Evolutionary conservation across 164 flowering plant genomes (phyloP), one percentile per base, ranked within the genome.

Genomic region (Nelumbo lutea): DNA sequence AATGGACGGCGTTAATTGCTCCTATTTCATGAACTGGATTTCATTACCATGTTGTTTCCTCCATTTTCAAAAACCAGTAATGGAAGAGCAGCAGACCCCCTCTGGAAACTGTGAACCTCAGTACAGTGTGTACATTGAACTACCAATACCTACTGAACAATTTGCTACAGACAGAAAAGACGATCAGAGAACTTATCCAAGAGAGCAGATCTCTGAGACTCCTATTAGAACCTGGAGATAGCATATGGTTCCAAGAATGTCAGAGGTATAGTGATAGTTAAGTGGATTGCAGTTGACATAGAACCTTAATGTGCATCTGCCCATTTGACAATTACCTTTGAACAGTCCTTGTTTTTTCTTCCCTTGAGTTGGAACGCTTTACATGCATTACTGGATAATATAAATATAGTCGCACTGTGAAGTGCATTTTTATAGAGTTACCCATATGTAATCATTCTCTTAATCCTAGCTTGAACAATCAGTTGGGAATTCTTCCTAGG

Each of bases 1-100:
- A 75, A 77, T 55, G 91, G 91, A 67, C 75, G 85, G 63, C 82
- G 84, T 7, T 84, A 78, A 68, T 14, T 38, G 7, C 15, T 42
- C 62, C 47, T 63, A 70, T 51, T 63, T 41, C 38, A 42, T 63
- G 61, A 45, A 57, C 43, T 38, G 6, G n/a, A 40, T 13, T 64
- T 41, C 9, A 39, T 62, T 42, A 46, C 62, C 61, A 42, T 15
- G 6, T 27, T 14, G 14, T 53, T 53, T 66, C 48, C 72, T 69
- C 72, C 78, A 76, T 48, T 57, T 39, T 59, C 14, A 13, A 42
- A 64, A 53, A 38, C 63, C 8, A n/a, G 58, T 9, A 74, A 67
- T 53, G 67, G 72, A 68, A 53, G 2, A 44, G 10, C 47, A n/a
- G 6, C 40, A 55, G n/a, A 44, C 65, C 27, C 65, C 50, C 10